Evolutionary conservation across 2,329 filamentous ascomycete genomes (phyloP).

Genomic region (Aspergillus glaucus): DNA sequence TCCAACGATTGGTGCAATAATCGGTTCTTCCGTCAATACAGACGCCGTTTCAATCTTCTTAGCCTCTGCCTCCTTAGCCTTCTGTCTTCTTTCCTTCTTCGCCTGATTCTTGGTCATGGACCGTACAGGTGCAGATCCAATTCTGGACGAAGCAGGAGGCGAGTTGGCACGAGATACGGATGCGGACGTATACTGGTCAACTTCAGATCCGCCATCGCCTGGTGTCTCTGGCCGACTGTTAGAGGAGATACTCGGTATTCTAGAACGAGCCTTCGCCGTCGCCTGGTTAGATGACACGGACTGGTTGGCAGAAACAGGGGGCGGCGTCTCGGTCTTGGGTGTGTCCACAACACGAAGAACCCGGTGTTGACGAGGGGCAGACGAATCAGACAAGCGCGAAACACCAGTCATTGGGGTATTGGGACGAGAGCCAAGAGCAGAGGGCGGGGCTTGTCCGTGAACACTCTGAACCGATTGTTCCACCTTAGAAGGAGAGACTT

Average conservation of each 20-base stretch:
- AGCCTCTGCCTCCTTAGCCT: slow-evolving; percentile 41
- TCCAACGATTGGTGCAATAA: slow-evolving; percentile 57
- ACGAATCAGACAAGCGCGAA: slow-evolving; percentile 34
- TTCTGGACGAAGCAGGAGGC: slow-evolving; percentile 45
- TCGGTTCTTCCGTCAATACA: slow-evolving; percentile 42
- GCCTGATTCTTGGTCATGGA: slow-evolving; percentile 57
- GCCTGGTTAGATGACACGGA: slow-evolving; percentile 26
- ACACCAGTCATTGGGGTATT: slow-evolving; percentile 40
- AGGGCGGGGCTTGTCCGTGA: slow-evolving; percentile 21
- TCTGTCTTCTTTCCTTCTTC: slow-evolving; percentile 53
- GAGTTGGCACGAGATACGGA: slow-evolving; percentile 57
- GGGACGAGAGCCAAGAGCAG: slow-evolving; percentile 41
- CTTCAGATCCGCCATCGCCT: slow-evolving; percentile 54
- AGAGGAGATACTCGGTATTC: slow-evolving; percentile 45
- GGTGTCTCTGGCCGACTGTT: slow-evolving; percentile 56
- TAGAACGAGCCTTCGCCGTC: slow-evolving; percentile 25
- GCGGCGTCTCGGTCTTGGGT: slow-evolving; percentile 44
- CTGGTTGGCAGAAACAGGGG: slow-evolving; percentile 24
- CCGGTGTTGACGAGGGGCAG: slow-evolving; percentile 37
- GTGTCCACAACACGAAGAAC: slow-evolving; percentile 54
- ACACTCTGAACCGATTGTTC: slow-evolving; percentile 16
- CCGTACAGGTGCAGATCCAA: slow-evolving; percentile 55
- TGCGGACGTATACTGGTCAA: slow-evolving; percentile 51
- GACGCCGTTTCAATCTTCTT: slow-evolving; percentile 36
- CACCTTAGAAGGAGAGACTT: slow-evolving; percentile 16